These are phyloP conservation scores for Bondarzewia mesenterica DNA, from an alignment of 1,284 basidiomycete species.

Conservation along the genomic window DNA sequence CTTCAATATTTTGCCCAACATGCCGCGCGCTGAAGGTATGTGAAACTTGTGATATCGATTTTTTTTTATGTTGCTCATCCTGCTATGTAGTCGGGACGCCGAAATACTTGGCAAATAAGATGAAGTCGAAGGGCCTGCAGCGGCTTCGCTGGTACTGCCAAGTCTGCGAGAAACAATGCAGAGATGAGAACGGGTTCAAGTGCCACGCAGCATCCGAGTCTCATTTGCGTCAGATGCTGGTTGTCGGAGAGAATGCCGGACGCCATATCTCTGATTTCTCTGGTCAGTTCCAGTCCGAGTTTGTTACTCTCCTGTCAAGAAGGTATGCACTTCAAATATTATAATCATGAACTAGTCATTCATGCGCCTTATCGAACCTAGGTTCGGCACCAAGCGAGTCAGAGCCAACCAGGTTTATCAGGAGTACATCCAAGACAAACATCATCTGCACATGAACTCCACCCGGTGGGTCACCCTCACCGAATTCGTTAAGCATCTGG, in stretches of 20 bases:
- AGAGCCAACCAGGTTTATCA: slow-evolving; percentile 96
- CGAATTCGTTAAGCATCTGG: slow-evolving; percentile 90
- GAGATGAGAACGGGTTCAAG: slow-evolving; percentile 97
- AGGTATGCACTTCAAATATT: slow-evolving; percentile 36
- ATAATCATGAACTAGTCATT: slow-evolving; percentile 1
- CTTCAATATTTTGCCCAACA: slow-evolving; percentile 25
- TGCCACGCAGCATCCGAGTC: slow-evolving; percentile 81
- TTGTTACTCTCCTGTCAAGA: slow-evolving; percentile 81
- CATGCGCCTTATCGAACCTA: too few species aligned
- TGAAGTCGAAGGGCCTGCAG: slow-evolving; percentile 94
- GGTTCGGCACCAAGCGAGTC: slow-evolving; percentile 91
- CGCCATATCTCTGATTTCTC: slow-evolving; percentile 90
- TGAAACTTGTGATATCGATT: not conserved
- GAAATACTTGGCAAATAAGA: slow-evolving; percentile 89
- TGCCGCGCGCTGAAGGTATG: slow-evolving; percentile 75
- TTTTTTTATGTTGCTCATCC: not conserved
- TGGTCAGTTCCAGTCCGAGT: slow-evolving; percentile 84
- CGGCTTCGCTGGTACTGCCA: slow-evolving; percentile 94
- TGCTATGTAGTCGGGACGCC: slow-evolving; percentile 65
- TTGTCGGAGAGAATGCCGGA: slow-evolving; percentile 89
- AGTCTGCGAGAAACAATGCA: slow-evolving; percentile 92
- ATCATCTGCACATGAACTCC: slow-evolving; percentile 97
- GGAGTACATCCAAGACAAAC: slow-evolving; percentile 94
- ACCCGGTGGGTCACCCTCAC: slow-evolving; percentile 96
- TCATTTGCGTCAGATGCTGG: slow-evolving; percentile 93